These are phyloP conservation scores for Magnusiomyces tetraspermus DNA, from an alignment of 1,139 yeast species.

Conservation along the genomic window DNA sequence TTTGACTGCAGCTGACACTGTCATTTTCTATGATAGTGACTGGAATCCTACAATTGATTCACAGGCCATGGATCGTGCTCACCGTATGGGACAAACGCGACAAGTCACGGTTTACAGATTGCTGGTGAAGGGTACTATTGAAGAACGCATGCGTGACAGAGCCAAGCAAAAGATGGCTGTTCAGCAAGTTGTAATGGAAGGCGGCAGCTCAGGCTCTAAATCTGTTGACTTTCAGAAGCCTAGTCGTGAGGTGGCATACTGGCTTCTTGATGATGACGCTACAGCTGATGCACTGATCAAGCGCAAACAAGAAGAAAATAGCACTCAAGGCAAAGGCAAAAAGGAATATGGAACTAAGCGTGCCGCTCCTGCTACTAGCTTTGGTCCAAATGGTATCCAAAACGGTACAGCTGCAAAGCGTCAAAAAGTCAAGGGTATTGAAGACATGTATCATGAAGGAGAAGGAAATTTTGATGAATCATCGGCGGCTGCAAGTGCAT, in stretches of 20 bases:
- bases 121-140: constrained; percentile 86
- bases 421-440: constrained; percentile 27
- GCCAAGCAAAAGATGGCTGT: constrained; percentile 98
- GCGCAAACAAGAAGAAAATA: constrained; percentile 21
- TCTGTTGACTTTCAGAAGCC: constrained; percentile 35
- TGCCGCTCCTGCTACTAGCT: constrained; percentile 19
- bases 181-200: constrained; percentile 98
- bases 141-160: constrained; percentile 96
- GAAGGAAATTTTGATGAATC: constrained; percentile 43
- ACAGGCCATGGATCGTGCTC: constrained; percentile 99
- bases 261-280: constrained; percentile 65
- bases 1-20: constrained; percentile 97
- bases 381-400: constrained; percentile 6
- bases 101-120: constrained; percentile 96
- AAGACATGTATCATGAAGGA: constrained; percentile 54
- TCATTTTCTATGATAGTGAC: constrained; percentile 92
- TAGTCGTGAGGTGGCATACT: constrained; percentile 57
- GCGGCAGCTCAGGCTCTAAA: constrained; percentile 39
- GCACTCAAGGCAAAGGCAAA: constrained; percentile 12
- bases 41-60: constrained; percentile 99
- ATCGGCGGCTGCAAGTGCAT: neutral
- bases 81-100: constrained; percentile 92
- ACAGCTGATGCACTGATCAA: constrained; percentile 33
- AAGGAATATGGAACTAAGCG: constrained; percentile 27
- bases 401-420: constrained; percentile 9